phyloP scores from a whole-genome alignment of 352 stramenopile species.

The Globisporangium perplexum region DNA sequence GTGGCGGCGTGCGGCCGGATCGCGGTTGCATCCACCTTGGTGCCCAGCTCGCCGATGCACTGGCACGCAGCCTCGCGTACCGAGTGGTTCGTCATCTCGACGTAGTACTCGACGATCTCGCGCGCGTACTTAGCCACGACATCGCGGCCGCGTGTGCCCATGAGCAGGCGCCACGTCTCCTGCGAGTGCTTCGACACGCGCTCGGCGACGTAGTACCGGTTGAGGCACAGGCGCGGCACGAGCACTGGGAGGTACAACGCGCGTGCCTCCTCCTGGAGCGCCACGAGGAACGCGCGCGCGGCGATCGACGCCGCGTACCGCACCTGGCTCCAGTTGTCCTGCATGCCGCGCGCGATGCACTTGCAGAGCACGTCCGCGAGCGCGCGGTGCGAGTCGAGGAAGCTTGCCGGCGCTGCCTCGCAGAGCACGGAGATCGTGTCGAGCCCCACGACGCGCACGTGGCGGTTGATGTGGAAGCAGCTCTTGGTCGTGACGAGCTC shows the following conservation, averaged over 20 bases:
- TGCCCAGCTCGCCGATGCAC: conserved; percentile 93
- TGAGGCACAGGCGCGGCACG: conserved; percentile 95
- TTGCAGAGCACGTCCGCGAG: conserved; percentile 50
- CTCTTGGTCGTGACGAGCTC: conserved; percentile 71
- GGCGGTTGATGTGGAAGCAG: conserved; percentile 93
- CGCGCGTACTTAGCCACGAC: conserved; percentile 85
- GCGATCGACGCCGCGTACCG: conserved; percentile 93
- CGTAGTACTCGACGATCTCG: conserved; percentile 94
- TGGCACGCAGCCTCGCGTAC: conserved; percentile 95
- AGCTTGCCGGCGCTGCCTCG: conserved; percentile 35
- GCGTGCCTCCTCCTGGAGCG: conserved; percentile 53
- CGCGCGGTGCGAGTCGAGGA: conserved; percentile 33
- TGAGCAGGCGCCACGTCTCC: conserved; percentile 93
- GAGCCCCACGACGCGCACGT: conserved; percentile 88
- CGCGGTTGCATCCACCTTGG: conserved; percentile 76
- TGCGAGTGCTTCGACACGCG: conserved; percentile 96
- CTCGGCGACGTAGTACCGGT: conserved; percentile 96
- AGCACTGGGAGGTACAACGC: conserved; percentile 72
- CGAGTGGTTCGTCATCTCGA: conserved; percentile 94
- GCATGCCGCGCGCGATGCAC: conserved; percentile 76
- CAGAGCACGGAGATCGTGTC: conserved; percentile 77
- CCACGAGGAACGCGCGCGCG: conserved; percentile 81
- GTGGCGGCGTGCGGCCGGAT: conserved; percentile 62
- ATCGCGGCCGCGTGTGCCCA: conserved; percentile 72
- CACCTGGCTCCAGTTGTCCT: conserved; percentile 98